phyloP scores from a whole-genome alignment of 257 asterid genomes.

The Scutellaria minor region DNA sequence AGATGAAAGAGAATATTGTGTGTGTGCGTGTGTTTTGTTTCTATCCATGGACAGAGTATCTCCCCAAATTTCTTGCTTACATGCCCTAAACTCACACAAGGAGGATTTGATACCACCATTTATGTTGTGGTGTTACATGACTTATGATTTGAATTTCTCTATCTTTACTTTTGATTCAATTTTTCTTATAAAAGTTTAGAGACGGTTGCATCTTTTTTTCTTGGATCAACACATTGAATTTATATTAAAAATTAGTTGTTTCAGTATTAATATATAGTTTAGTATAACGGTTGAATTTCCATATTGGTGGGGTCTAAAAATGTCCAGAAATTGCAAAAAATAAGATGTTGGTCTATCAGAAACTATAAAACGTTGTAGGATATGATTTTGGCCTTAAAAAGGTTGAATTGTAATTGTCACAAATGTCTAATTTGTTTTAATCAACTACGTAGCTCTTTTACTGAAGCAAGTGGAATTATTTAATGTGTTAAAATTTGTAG shows the following conservation, averaged over 20 bases:
- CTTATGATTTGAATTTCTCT: not conserved
- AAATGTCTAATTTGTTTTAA: not conserved
- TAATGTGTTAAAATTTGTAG: not conserved
- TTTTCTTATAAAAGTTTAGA: not conserved
- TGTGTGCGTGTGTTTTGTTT: not conserved
- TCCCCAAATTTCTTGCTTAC: not conserved
- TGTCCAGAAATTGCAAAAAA: not conserved
- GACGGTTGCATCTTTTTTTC: not conserved
- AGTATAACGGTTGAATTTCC: not conserved
- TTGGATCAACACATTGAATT: not conserved
- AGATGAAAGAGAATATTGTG: conserved; percentile 32
- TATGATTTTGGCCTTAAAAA: not conserved
- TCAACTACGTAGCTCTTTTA: conserved; percentile 21
- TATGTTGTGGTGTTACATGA: conserved; percentile 2
- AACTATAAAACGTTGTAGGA: not conserved
- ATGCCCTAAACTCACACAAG: not conserved
- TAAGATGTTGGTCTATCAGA: not conserved
- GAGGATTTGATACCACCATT: not conserved
- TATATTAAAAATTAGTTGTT: not conserved
- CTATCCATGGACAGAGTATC: conserved; percentile 14
- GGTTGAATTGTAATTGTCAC: not conserved
- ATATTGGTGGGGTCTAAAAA: conserved; percentile 6
- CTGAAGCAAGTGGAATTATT: not conserved
- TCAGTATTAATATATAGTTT: not conserved
- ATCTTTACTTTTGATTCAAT: not conserved